Conservation (phyloP, 2,329 filamentous ascomycete genomes). For the Monosporascus sp. region DNA sequence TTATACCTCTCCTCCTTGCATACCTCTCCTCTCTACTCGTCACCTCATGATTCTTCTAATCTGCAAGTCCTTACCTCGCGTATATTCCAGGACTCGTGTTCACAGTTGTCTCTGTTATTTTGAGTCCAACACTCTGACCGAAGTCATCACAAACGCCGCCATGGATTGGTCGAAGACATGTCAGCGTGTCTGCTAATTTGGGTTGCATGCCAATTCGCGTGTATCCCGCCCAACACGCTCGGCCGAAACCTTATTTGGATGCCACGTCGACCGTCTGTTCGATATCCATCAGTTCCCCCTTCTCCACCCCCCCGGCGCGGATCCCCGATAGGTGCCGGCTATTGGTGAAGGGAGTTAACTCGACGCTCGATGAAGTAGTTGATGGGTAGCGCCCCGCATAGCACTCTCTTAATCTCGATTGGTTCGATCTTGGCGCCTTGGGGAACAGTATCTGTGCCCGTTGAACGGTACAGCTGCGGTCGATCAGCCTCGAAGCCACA, state of each 20-base stretch:
- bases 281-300: constrained; percentile 21
- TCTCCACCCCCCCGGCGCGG: constrained; percentile 24
- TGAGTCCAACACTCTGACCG: constrained; percentile 22
- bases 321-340: constrained; percentile 16
- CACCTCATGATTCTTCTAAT: constrained; percentile 8
- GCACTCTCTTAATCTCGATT: constrained; percentile 14
- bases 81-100: constrained; percentile 16
- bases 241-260: constrained; percentile 24
- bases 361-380: neutral
- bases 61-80: constrained; percentile 8
- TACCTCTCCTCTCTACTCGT: constrained; percentile 11
- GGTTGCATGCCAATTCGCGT: constrained; percentile 29
- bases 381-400: constrained; percentile 10
- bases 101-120: constrained; percentile 21
- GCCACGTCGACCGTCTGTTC: constrained; percentile 28
- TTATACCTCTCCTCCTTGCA: constrained; percentile 23
- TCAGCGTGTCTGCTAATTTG: constrained; percentile 26
- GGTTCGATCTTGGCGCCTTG: constrained; percentile 12
- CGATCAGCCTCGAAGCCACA: constrained; percentile 22
- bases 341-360: neutral
- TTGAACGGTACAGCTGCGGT: too few relatives aligned
- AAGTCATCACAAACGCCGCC: constrained; percentile 19
- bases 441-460: too few relatives aligned
- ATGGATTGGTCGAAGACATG: constrained; percentile 25
- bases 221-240: constrained; percentile 22